Base-by-base conservation (phyloP, 345 rosid species). In the Eucalyptus caleyi region DNA sequence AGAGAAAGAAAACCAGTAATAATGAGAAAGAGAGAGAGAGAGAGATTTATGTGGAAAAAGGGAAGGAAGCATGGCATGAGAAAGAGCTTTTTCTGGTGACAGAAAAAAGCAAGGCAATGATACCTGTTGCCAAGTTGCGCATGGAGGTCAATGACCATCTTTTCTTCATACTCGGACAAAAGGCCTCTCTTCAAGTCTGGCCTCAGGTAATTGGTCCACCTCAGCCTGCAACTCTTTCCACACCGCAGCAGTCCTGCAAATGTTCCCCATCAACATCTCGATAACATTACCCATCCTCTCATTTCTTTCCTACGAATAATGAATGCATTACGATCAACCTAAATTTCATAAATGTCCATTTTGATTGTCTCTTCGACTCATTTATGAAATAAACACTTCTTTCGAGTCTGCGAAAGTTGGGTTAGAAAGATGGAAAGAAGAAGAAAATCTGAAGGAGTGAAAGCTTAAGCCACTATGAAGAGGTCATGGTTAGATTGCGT, bases 171-270 rank as follows among this genome's bases (percentile, higher is more conserved):
- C 87, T 97, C 98, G 49, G 99, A 96, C 69, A 98, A 89, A 91
- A 98, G 98, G 16, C 98, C 99, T 92, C 99, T 93, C 93, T 97
- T 97, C 77, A 97, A 91, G 86, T 97, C 99, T 60, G 99, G 99
- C 88, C 99, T 90, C 5, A 97, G 95, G 93, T 97, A 97, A 87
- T 97, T 97, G 3, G 96, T 97, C 99, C 99, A 97, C 88, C 99
- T 93, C 88, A 97, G 94, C 88, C 99, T 94, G 90, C 99, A 97
- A 91, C 99, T 97, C 88, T 97, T 98, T 8, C 99, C 99, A 88
- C 99, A 97, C 91, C 99, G 96, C 11, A 96, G 92, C 85, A 98
- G 92, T 88, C 99, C 99, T 93, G 98, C 94, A 92, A 87, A 62
- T 5, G 18, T 86, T 37, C 60, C 47, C 82, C 83, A 77, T 77